Evolutionary conservation across 2,329 filamentous ascomycete species (phyloP).

Genomic region (Clonostachys rosea): DNA sequence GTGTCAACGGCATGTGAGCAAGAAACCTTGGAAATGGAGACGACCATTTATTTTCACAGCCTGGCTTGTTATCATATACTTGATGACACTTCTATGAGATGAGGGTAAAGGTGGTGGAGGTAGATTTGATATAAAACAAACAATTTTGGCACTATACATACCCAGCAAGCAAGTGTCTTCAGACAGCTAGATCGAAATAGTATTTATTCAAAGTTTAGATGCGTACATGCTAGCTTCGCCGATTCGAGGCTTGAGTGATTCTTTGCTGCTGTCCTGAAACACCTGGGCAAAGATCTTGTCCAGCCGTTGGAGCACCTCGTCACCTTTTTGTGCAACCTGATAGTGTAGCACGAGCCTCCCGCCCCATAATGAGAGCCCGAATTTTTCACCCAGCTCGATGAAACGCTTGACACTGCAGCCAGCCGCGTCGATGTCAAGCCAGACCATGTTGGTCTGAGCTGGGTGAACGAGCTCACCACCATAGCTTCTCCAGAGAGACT

Average conservation of each 20-base stretch:
- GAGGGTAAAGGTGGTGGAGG: too few relatives aligned
- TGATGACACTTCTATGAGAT: too few relatives aligned
- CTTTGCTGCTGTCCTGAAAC: conserved; percentile 11
- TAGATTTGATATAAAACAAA: too few relatives aligned
- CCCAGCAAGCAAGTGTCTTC: too few relatives aligned
- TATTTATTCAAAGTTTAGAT: background rate
- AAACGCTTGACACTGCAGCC: conserved; percentile 35
- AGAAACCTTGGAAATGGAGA: too few relatives aligned
- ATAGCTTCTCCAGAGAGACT: conserved; percentile 63
- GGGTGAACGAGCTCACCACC: conserved; percentile 67
- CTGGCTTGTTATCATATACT: too few relatives aligned
- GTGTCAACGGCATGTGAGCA: too few relatives aligned
- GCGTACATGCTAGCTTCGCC: conserved; percentile 17
- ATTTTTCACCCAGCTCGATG: conserved; percentile 29
- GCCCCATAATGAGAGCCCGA: conserved; percentile 33
- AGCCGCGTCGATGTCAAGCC: conserved; percentile 67
- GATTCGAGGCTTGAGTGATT: conserved; percentile 7
- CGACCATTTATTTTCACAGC: too few relatives aligned
- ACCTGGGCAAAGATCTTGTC: conserved; percentile 45
- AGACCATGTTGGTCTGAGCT: conserved; percentile 90
- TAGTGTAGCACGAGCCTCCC: conserved; percentile 43
- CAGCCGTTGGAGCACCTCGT: conserved; percentile 54
- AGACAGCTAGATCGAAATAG: background rate
- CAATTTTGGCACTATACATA: too few relatives aligned
- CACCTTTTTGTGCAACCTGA: conserved; percentile 57